Conservation (phyloP, 73 alveolate genomes). For the Tetrahymena elliotti region DNA sequence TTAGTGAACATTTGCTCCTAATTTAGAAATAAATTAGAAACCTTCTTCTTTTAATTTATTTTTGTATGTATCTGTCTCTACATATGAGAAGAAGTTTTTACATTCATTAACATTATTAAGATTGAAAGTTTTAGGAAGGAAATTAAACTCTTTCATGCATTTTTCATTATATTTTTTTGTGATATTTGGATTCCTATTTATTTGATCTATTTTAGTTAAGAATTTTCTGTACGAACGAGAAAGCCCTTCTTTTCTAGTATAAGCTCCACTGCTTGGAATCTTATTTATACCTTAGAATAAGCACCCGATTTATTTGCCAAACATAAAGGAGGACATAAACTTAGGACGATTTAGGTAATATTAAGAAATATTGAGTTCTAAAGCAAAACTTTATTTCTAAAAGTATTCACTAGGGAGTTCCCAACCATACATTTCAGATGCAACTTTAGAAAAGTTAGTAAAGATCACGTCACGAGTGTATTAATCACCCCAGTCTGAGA, state of each 20-base stretch:
- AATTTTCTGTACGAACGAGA: background rate
- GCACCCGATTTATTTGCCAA: background rate
- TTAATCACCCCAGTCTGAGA: background rate
- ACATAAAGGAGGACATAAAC: background rate
- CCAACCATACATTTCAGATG: background rate
- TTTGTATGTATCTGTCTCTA: background rate
- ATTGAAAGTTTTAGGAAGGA: constrained; percentile 13
- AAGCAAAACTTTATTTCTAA: background rate
- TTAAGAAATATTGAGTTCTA: background rate
- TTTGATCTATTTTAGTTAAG: background rate
- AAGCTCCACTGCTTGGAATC: background rate
- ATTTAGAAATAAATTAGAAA: constrained; percentile 16
- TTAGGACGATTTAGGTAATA: background rate
- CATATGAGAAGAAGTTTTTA: background rate
- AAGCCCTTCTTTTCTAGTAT: background rate
- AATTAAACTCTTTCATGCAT: background rate
- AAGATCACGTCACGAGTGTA: background rate
- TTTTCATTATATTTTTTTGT: background rate
- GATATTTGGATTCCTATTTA: background rate
- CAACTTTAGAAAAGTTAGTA: background rate
- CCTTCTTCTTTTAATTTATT: background rate
- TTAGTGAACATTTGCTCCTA: constrained; percentile 31
- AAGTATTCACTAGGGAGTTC: background rate
- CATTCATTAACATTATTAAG: constrained; percentile 8
- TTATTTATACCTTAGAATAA: background rate